Conservation (phyloP, 2,329 filamentous ascomycete genomes). For the Venturiaceae sp. region DNA sequence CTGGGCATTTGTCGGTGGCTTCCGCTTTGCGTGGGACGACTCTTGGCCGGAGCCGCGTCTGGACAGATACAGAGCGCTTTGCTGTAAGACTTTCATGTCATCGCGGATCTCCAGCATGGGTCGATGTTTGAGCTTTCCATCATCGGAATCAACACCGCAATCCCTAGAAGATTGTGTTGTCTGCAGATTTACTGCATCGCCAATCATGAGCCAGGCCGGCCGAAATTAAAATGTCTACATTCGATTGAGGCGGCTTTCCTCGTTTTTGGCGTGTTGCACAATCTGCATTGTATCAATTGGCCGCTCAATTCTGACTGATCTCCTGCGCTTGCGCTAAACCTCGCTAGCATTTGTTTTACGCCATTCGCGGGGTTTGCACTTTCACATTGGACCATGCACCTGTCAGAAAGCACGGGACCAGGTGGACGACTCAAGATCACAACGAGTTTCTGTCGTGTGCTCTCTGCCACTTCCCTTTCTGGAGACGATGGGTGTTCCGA, state of each 20-base stretch:
- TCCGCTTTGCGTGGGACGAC: not conserved
- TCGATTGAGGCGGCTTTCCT: not conserved
- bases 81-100: not conserved
- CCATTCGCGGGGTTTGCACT: not conserved
- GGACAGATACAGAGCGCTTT: not conserved
- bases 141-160: not conserved
- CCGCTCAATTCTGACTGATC: not conserved
- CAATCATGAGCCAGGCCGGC: not conserved
- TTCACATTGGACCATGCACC: not conserved
- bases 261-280: too few relatives aligned
- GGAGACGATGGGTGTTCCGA: not conserved
- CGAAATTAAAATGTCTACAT: not conserved
- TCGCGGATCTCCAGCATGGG: not conserved
- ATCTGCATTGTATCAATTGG: not conserved
- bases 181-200: not conserved
- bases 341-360: too few relatives aligned
- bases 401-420: not conserved
- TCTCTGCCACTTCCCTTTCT: not conserved
- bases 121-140: too few relatives aligned
- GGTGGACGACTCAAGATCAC: too few relatives aligned
- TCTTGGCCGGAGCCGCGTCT: not conserved
- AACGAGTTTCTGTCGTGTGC: not conserved
- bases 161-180: not conserved
- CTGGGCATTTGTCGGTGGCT: not conserved
- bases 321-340: too few relatives aligned